phyloP scores from a whole-genome alignment of 225 moss, liverwort and hornwort genomes.

The Bryum argenteum region DNA sequence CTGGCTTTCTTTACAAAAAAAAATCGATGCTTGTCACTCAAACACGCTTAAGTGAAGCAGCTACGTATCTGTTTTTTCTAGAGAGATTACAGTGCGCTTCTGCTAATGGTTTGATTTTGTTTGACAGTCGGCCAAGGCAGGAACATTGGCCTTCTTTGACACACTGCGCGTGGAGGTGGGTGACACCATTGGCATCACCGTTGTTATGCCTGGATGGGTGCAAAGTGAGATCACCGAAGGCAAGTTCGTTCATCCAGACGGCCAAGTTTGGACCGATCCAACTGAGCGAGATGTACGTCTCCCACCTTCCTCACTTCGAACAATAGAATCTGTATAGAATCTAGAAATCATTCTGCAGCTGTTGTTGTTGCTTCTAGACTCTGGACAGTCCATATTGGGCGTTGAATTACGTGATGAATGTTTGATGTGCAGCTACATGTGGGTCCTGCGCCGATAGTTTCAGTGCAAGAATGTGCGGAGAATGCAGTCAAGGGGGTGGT shows the following conservation, averaged over 20 bases:
- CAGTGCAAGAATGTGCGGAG: slow-evolving; percentile 30
- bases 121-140: slow-evolving; percentile 44
- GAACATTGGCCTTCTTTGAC: slow-evolving; percentile 46
- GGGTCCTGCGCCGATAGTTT: slow-evolving; percentile 35
- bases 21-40: too few relatives aligned
- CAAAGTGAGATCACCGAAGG: slow-evolving; percentile 53
- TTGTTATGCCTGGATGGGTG: slow-evolving; percentile 55
- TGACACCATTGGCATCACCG: slow-evolving; percentile 42
- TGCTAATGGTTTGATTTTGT: not conserved
- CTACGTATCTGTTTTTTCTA: too few relatives aligned
- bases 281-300: slow-evolving; percentile 29
- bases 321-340: too few relatives aligned
- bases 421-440: slow-evolving; percentile 35
- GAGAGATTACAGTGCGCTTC: too few relatives aligned
- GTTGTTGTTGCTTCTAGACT: too few relatives aligned
- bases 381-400: too few relatives aligned
- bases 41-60: too few relatives aligned
- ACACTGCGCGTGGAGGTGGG: slow-evolving; percentile 55
- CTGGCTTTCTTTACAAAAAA: too few relatives aligned
- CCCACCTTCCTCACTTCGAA: too few relatives aligned
- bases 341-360: too few relatives aligned
- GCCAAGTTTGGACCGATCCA: not conserved
- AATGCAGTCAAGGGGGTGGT: slow-evolving; percentile 42
- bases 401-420: too few relatives aligned
- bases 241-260: slow-evolving; percentile 33